A percentile compares a stretch with the other conserved stretches of the same genome.
These are phyloP conservation scores for Naganishia vishniacii DNA, from an alignment of 768 basidiomycete genomes.

Conservation along the genomic window DNA sequence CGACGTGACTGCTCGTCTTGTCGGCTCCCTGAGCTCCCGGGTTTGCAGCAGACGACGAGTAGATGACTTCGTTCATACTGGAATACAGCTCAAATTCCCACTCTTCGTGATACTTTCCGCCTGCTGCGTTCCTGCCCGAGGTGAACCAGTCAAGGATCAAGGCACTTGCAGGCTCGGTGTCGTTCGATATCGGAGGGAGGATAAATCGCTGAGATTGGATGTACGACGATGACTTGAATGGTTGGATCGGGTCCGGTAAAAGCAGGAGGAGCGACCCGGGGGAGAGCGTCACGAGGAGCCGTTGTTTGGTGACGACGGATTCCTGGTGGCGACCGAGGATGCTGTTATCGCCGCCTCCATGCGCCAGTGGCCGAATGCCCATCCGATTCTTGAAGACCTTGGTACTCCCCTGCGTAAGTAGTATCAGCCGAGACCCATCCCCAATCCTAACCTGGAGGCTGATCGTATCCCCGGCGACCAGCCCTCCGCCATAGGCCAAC, in stretches of 20 bases:
- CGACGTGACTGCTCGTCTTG: background rate
- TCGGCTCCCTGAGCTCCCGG: background rate
- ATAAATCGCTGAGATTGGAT: slow-evolving; percentile 74
- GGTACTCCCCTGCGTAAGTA: slow-evolving; percentile 83
- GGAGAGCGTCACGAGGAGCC: slow-evolving; percentile 58
- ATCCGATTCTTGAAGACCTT: slow-evolving; percentile 83
- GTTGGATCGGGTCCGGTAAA: slow-evolving; percentile 88
- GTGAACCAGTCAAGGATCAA: slow-evolving; percentile 87
- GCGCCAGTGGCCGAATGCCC: slow-evolving; percentile 50
- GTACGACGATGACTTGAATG: slow-evolving; percentile 78
- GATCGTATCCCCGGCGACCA: slow-evolving; percentile 78
- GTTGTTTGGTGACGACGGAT: slow-evolving; percentile 56
- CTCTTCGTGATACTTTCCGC: slow-evolving; percentile 57
- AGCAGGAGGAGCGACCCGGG: slow-evolving; percentile 62
- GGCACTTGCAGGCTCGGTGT: slow-evolving; percentile 55
- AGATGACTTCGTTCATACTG: slow-evolving; percentile 74
- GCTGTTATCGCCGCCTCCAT: slow-evolving; percentile 22
- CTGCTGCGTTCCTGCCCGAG: slow-evolving; percentile 64
- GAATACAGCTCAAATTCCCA: slow-evolving; percentile 83
- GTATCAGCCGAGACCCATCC: slow-evolving; percentile 57
- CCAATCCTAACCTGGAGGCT: slow-evolving; percentile 61
- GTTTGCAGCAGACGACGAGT: background rate
- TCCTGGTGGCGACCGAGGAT: background rate
- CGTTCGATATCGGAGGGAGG: slow-evolving; percentile 50
- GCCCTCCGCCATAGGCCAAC: slow-evolving; percentile 82